phyloP scores from a whole-genome alignment of 495 filamentous ascomycete species.

The Aspergillus indologenus region DNA sequence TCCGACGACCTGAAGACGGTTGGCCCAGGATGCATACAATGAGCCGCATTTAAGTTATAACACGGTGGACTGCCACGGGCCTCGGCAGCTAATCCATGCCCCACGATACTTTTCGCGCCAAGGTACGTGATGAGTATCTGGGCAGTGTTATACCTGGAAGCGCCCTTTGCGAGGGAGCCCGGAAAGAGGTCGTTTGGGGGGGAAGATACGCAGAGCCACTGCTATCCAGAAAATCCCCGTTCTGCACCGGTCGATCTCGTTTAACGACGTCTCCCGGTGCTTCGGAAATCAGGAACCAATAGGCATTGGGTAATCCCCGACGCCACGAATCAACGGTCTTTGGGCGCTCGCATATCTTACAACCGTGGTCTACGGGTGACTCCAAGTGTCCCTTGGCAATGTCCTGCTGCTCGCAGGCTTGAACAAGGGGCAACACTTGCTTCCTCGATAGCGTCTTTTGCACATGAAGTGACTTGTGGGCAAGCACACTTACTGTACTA shows the following conservation, averaged over 20 bases:
- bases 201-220: not conserved
- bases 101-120: not conserved
- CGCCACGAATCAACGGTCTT: not conserved
- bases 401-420: not conserved
- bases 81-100: not conserved
- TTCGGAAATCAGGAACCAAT: not conserved
- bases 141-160: not conserved
- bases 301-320: not conserved
- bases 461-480: not conserved
- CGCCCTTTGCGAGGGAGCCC: not conserved
- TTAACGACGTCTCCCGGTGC: not conserved
- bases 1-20: not conserved
- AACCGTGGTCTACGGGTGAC: not conserved
- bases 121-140: not conserved
- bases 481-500: not conserved
- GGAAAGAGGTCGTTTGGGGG: not conserved
- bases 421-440: not conserved
- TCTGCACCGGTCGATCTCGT: not conserved
- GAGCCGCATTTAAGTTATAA: not conserved
- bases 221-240: not conserved
- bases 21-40: not conserved
- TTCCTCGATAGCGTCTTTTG: not conserved
- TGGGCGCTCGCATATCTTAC: not conserved
- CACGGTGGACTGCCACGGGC: not conserved
- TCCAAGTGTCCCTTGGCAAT: not conserved